A percentile compares a stretch with the other conserved stretches of the same genome.
Conservation (phyloP, 2,329 filamentous ascomycete species). For the Hysterium pulicare region DNA sequence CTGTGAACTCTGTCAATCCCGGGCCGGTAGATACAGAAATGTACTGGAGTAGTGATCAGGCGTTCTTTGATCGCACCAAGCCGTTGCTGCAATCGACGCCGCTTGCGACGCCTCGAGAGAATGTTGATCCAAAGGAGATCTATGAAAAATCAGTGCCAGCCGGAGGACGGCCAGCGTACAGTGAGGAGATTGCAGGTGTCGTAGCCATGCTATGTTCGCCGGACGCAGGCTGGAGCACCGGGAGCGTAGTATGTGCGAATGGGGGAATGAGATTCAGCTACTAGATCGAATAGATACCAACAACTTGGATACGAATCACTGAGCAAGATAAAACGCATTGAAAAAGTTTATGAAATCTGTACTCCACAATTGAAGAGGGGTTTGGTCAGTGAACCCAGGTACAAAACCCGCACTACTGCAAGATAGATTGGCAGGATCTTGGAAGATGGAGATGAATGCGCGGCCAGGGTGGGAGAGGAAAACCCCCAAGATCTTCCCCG, state of each 20-base stretch:
- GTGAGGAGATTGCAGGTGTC: conserved; percentile 69
- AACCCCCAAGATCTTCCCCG: too few species aligned
- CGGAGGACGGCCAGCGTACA: conserved; percentile 59
- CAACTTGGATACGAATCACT: too few species aligned
- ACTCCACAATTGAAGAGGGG: too few species aligned
- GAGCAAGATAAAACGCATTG: too few species aligned
- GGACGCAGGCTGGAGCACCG: conserved; percentile 75
- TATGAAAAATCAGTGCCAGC: conserved; percentile 38
- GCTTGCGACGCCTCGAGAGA: conserved; percentile 58
- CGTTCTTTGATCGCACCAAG: conserved; percentile 58
- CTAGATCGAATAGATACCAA: too few species aligned
- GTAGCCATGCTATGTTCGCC: conserved; percentile 71
- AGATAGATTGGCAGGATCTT: too few species aligned
- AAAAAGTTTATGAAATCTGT: too few species aligned
- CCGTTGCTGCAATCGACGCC: conserved; percentile 64
- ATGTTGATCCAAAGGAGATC: conserved; percentile 60
- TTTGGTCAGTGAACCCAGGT: too few species aligned
- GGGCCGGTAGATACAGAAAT: conserved; percentile 63
- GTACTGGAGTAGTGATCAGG: conserved; percentile 56
- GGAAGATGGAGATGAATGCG: too few species aligned
- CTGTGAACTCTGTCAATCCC: conserved; percentile 65
- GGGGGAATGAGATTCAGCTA: conserved; percentile 65
- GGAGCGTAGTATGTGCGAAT: conserved; percentile 76
- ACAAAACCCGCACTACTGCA: too few species aligned
- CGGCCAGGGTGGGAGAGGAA: too few species aligned